These are phyloP conservation scores for Cryphonectria parasitica DNA, from an alignment of 2,329 filamentous ascomycete species.

Conservation along the genomic window DNA sequence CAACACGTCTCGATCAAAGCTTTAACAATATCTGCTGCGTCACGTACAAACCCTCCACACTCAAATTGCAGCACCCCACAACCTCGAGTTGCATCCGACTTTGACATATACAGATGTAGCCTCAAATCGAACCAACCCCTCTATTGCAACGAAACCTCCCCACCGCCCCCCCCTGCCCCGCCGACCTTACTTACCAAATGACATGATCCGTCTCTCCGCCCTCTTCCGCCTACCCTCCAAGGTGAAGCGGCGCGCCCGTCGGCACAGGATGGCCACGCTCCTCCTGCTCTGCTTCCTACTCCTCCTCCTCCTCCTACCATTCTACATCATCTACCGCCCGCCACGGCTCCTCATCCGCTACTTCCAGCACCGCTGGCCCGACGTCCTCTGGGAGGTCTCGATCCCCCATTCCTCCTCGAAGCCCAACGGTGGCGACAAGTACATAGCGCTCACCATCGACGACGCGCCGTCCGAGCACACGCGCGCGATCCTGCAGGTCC, in stretches of 20 bases:
- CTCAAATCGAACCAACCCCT: not conserved
- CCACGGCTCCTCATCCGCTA: constrained; percentile 71
- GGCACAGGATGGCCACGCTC: constrained; percentile 62
- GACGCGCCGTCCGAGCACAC: constrained; percentile 80
- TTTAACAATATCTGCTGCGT: not conserved
- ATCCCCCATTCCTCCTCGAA: constrained; percentile 34
- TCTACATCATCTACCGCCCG: constrained; percentile 82
- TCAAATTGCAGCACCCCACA: not conserved
- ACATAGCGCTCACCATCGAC: constrained; percentile 85
- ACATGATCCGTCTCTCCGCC: constrained; percentile 41
- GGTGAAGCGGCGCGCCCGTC: constrained; percentile 60
- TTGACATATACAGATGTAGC: not conserved
- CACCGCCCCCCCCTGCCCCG: not conserved
- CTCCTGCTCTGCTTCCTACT: constrained; percentile 46
- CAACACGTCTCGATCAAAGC: not conserved
- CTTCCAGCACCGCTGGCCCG: constrained; percentile 72
- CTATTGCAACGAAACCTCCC: not conserved
- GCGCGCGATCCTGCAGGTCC: constrained; percentile 66
- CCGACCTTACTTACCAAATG: constrained; percentile 10
- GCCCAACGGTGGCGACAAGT: constrained; percentile 56
- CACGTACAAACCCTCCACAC: not conserved
- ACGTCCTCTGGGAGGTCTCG: constrained; percentile 74
- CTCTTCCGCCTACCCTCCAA: constrained; percentile 60
- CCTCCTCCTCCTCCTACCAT: constrained; percentile 43
- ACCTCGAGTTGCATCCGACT: not conserved